Percentiles rank a stretch among this genome's conserved stretches.
These are phyloP conservation scores for Phytophthora crassamura DNA, from an alignment of 352 stramenopile species.

Conservation along the genomic window DNA sequence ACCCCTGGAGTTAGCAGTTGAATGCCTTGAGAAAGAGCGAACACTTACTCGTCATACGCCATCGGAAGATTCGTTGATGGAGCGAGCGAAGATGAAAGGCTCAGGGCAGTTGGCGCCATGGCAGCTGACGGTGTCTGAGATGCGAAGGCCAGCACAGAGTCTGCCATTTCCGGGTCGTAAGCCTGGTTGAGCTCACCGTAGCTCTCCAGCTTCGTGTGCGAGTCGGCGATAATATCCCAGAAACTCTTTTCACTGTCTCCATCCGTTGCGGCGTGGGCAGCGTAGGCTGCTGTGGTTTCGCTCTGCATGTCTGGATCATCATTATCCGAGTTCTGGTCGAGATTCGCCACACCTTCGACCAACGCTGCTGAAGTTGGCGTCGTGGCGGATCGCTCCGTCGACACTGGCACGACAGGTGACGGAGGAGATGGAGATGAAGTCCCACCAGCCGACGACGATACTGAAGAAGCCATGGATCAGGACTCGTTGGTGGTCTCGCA, in stretches of 20 bases:
- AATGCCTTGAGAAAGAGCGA: neutral
- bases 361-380: slow-evolving; percentile 20
- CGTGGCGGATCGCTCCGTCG: slow-evolving; percentile 43
- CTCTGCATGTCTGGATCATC: slow-evolving; percentile 10
- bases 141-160: slow-evolving; percentile 33
- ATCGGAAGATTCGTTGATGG: slow-evolving; percentile 27
- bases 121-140: slow-evolving; percentile 18
- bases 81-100: slow-evolving; percentile 22
- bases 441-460: slow-evolving; percentile 26
- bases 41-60: slow-evolving; percentile 42
- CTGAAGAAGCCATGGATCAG: slow-evolving; percentile 76
- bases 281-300: neutral
- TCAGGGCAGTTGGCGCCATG: slow-evolving; percentile 7
- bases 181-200: slow-evolving; percentile 28
- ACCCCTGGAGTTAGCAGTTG: neutral
- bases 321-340: slow-evolving; percentile 34
- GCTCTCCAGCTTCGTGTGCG: slow-evolving; percentile 42
- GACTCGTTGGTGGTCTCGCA: slow-evolving; percentile 39
- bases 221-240: slow-evolving; percentile 44
- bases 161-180: slow-evolving; percentile 47
- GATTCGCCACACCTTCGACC: slow-evolving; percentile 37
- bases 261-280: slow-evolving; percentile 29
- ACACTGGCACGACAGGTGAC: slow-evolving; percentile 60
- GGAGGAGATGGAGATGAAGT: slow-evolving; percentile 15
- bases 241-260: slow-evolving; percentile 63